Percentiles rank a stretch among this genome's conserved stretches.
Evolutionary conservation across 495 filamentous ascomycete species (phyloP).

Genomic region (Penicillium paxilli): DNA sequence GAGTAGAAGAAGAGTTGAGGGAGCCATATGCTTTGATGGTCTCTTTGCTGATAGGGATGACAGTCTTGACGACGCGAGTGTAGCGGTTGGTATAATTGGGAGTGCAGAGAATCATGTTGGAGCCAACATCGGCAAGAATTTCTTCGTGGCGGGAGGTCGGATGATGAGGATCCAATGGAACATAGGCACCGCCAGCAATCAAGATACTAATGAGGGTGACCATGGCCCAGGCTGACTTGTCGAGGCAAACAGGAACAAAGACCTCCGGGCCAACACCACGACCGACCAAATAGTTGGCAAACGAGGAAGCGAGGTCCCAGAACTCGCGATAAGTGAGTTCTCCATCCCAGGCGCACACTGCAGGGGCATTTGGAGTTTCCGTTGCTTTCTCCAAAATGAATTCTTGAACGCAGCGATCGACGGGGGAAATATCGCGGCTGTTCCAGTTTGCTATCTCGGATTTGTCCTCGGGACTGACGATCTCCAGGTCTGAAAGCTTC

Average conservation of each 20-base stretch:
- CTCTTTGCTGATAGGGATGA: conserved; percentile 38
- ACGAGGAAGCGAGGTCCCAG: conserved; percentile 25
- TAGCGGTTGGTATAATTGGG: conserved; percentile 31
- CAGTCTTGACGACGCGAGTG: conserved; percentile 26
- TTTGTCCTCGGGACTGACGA: conserved; percentile 36
- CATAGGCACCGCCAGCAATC: conserved; percentile 26
- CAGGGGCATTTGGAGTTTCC: conserved; percentile 27
- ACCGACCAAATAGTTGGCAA: conserved; percentile 26
- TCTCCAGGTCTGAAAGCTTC: conserved; percentile 32
- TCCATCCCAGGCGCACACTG: conserved; percentile 49
- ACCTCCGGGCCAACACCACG: neutral
- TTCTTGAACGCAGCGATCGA: neutral
- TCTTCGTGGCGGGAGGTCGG: neutral
- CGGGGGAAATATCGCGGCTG: conserved; percentile 13
- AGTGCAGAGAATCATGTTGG: conserved; percentile 40
- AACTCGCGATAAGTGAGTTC: conserved; percentile 51
- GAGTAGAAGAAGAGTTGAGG: conserved; percentile 4
- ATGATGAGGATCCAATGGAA: neutral
- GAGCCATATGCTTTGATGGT: conserved; percentile 34
- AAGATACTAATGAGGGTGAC: conserved; percentile 45
- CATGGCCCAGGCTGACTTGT: conserved; percentile 45
- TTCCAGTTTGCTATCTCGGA: conserved; percentile 35
- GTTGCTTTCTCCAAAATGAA: neutral
- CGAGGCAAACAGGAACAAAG: conserved; percentile 21
- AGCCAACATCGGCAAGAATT: conserved; percentile 31